Conservation (phyloP, 2,329 filamentous ascomycete species). For the Hymenoscyphus occultus region DNA sequence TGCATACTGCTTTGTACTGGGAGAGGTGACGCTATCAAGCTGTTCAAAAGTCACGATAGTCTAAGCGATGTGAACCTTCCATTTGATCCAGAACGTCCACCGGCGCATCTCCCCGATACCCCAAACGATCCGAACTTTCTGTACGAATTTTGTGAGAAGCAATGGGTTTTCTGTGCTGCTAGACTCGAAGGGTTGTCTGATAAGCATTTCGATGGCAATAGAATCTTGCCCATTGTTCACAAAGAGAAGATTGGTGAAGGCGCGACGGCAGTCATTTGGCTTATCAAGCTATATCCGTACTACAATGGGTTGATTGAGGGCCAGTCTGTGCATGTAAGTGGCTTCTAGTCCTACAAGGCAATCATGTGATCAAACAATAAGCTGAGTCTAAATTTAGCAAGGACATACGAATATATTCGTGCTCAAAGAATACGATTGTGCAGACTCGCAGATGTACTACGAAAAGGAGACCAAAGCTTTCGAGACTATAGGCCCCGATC, state of each 20-base stretch:
- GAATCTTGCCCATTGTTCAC: constrained; percentile 28
- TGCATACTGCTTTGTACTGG: constrained; percentile 10
- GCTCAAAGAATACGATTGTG: neutral
- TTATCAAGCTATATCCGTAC: neutral
- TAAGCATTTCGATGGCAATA: constrained; percentile 18
- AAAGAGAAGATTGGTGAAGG: constrained; percentile 16
- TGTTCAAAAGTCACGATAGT: constrained; percentile 1
- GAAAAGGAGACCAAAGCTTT: constrained; percentile 27
- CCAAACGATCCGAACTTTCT: neutral
- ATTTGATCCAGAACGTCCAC: constrained; percentile 10
- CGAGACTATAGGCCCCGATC: constrained; percentile 7
- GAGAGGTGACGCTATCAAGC: neutral
- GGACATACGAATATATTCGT: neutral
- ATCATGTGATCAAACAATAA: no score
- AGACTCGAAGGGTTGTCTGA: constrained; percentile 14
- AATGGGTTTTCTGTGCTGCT: constrained; percentile 28
- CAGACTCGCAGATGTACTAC: constrained; percentile 22
- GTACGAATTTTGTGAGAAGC: constrained; percentile 15
- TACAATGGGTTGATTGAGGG: constrained; percentile 17
- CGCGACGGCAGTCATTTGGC: constrained; percentile 14
- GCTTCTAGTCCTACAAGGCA: no score
- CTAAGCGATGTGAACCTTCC: constrained; percentile 6
- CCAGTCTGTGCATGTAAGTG: no score
- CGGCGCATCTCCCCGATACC: neutral
- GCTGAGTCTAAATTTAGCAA: no score